Evolutionary conservation across 2,329 filamentous ascomycete species (phyloP).

Genomic region (Xenoacremonium recifei): DNA sequence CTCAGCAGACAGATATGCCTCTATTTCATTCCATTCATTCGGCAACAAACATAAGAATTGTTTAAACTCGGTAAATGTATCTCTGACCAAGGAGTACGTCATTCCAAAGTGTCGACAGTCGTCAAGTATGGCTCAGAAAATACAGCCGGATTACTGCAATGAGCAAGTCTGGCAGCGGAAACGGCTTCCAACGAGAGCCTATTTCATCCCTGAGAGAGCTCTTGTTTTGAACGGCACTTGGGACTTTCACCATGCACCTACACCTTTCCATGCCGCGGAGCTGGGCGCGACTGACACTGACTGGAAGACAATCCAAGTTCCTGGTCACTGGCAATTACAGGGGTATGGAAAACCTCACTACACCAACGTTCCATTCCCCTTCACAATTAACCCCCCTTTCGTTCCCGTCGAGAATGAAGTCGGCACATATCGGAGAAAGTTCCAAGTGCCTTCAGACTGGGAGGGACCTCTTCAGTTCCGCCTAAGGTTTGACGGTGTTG

Average conservation of each 20-base stretch:
- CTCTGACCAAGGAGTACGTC: too few relatives aligned
- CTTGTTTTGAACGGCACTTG: not conserved
- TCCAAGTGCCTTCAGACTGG: constrained; percentile 44
- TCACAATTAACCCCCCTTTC: constrained; percentile 65
- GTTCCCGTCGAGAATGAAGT: constrained; percentile 62
- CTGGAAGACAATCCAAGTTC: constrained; percentile 41
- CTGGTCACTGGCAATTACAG: constrained; percentile 70
- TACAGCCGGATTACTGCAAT: not conserved
- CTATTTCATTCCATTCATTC: too few relatives aligned
- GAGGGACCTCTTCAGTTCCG: constrained; percentile 55
- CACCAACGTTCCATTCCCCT: constrained; percentile 67
- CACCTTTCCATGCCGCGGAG: constrained; percentile 41
- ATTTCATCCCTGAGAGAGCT: not conserved
- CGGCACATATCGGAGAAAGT: constrained; percentile 60
- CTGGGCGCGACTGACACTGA: constrained; percentile 32
- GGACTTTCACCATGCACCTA: not conserved
- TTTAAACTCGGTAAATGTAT: too few relatives aligned
- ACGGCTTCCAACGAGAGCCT: not conserved
- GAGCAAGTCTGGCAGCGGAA: not conserved
- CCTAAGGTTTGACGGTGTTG: constrained; percentile 73
- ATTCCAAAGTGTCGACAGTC: too few relatives aligned
- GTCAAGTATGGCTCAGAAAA: not conserved
- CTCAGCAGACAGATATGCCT: too few relatives aligned
- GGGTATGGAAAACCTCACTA: constrained; percentile 67
- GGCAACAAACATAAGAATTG: too few relatives aligned